Evolutionary conservation across 192 early-diverging fungal genomes (phyloP), one percentile per base, ranked within the genome.

Genomic region (Entrophospora sp.): DNA sequence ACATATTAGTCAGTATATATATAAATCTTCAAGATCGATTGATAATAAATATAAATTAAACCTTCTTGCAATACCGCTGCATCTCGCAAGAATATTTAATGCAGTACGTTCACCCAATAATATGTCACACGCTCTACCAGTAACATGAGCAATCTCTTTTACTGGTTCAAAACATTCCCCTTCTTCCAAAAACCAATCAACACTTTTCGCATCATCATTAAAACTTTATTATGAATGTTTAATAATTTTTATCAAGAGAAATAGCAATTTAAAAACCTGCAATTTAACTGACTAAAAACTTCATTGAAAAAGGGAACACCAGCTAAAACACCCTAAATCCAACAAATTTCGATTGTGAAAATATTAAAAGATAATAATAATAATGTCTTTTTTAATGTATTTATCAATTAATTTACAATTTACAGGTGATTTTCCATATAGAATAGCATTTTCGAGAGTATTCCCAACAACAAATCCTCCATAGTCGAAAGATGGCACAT

Each of bases 401-500:
- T 61, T 20, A 16, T 14, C 6, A 43, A 9, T 18, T 22, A 20
- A n/a, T n/a, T n/a, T n/a, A n/a, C n/a, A n/a, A n/a, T 37, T 61
- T 66, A 77, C 75, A 58, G 70, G 71, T 24, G 88, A 82, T 74
- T 98, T 98, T 69, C 91, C 90, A 68, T 82, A 95, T 10, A 98
- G 77, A 18, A 89, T 82, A 9, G 94, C 96, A 10, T 75, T 75
- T 70, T 95, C 83, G 7, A 83, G 82, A 13, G 83, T 79, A 69
- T 95, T 89, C 64, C 94, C 93, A 25, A 98, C 96, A 24, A 98
- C 96, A 65, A 85, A 96, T 57, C 96, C 96, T 34, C 96, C 96
- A 72, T 93, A 96, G 75, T 98, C 96, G 72, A 98, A 96, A 16
- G 91, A 93, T 5, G 96, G 93, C n/a, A 90, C 89, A 75, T 98